Conservation (phyloP, 2,329 filamentous ascomycete species). For the Alternaria rosae region DNA sequence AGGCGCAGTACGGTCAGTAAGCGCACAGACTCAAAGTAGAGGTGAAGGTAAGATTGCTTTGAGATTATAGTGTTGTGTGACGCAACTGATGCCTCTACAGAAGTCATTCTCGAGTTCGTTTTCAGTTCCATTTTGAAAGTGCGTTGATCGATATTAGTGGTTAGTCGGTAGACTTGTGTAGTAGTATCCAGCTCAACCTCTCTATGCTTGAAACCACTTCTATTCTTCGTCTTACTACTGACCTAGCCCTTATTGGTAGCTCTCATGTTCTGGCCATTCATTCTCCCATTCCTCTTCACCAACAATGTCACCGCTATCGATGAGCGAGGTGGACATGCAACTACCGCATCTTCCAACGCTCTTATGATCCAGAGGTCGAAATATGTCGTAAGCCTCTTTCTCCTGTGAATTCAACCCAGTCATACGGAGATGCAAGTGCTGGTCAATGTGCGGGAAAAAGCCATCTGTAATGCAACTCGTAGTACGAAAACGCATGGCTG, state of each 20-base stretch:
- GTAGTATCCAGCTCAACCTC: neutral
- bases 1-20: neutral
- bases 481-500: neutral
- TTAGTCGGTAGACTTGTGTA: neutral
- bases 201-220: neutral
- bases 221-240: neutral
- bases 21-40: neutral
- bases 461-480: neutral
- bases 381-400: neutral
- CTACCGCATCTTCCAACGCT: neutral
- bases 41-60: neutral
- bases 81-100: neutral
- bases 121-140: neutral
- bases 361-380: neutral
- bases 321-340: neutral
- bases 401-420: neutral
- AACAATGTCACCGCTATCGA: neutral
- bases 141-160: neutral
- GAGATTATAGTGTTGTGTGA: too few species aligned
- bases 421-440: neutral
- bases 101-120: neutral
- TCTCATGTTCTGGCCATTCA: neutral
- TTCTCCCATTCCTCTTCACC: neutral
- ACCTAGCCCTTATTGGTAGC: neutral
- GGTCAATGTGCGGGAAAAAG: neutral